These are phyloP conservation scores for Vigna reflexopilosa DNA, from an alignment of 306 rosid species.

Conservation along the genomic window DNA sequence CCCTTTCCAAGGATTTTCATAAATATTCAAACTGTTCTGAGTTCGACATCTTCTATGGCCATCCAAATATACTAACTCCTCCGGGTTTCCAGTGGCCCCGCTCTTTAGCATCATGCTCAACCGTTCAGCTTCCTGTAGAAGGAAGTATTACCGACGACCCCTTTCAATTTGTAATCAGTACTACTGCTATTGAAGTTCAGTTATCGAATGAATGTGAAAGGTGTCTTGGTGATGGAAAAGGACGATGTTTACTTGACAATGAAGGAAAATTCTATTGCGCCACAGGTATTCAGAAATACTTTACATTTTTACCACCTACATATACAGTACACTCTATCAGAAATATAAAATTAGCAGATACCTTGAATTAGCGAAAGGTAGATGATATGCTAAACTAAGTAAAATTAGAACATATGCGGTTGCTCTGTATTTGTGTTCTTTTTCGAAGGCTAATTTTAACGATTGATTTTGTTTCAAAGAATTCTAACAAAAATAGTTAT, in stretches of 20 bases:
- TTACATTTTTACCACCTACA: background rate
- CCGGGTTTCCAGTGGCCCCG: background rate
- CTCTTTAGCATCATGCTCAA: conserved; percentile 39
- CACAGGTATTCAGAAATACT: background rate
- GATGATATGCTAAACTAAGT: background rate
- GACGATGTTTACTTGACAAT: conserved; percentile 36
- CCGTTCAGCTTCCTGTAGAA: conserved; percentile 22
- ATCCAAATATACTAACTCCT: background rate
- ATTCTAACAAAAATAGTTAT: background rate
- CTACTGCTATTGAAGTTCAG: background rate
- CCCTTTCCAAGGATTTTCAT: background rate
- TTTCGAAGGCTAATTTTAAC: background rate
- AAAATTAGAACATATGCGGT: background rate
- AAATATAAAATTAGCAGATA: background rate
- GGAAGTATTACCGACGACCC: background rate
- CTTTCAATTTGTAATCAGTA: conserved; percentile 16
- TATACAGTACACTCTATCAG: background rate
- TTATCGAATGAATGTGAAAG: conserved; percentile 29
- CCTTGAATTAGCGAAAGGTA: background rate
- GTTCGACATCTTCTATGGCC: conserved; percentile 25
- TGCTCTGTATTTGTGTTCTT: background rate
- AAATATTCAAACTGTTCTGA: background rate
- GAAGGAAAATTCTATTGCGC: conserved; percentile 5
- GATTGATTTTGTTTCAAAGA: background rate
- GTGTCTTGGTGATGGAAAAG: conserved; percentile 7